These are phyloP conservation scores for Leishmania tarentolae DNA, from an alignment of 208 protist genomes.

Conservation along the genomic window DNA sequence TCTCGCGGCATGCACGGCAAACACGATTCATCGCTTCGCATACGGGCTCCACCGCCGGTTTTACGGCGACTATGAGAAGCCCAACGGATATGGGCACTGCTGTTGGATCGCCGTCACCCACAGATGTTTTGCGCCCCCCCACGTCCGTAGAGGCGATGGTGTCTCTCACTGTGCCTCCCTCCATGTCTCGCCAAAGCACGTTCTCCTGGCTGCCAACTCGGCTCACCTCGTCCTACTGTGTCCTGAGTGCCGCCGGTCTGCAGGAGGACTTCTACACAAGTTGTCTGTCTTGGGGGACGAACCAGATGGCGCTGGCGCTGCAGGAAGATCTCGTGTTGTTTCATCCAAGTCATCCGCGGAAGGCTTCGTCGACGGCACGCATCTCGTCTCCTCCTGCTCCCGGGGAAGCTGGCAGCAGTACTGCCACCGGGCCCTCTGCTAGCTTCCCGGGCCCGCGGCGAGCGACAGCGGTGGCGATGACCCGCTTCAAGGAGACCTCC, in stretches of 20 bases:
- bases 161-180: conserved; percentile 3
- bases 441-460: conserved; percentile 7
- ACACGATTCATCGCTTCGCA: background rate
- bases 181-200: background rate
- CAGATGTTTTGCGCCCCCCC: background rate
- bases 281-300: conserved; percentile 70
- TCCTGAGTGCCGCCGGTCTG: conserved; percentile 68
- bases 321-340: conserved; percentile 74
- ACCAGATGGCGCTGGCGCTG: conserved; percentile 66
- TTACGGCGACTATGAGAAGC: background rate
- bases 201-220: conserved; percentile 62
- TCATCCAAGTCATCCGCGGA: conserved; percentile 50
- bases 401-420: background rate
- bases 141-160: conserved; percentile 20
- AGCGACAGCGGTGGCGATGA: conserved; percentile 57
- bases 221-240: conserved; percentile 76
- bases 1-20: conserved; percentile 10
- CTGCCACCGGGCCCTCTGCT: background rate
- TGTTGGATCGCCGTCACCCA: conserved; percentile 5
- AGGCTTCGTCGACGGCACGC: conserved; percentile 35
- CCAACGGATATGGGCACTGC: background rate
- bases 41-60: background rate
- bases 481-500: conserved; percentile 48
- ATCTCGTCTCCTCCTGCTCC: conserved; percentile 10
- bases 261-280: conserved; percentile 84